Evolutionary conservation across 1,284 basidiomycete species (phyloP).

Genomic region (Xerocomus minutiporus): DNA sequence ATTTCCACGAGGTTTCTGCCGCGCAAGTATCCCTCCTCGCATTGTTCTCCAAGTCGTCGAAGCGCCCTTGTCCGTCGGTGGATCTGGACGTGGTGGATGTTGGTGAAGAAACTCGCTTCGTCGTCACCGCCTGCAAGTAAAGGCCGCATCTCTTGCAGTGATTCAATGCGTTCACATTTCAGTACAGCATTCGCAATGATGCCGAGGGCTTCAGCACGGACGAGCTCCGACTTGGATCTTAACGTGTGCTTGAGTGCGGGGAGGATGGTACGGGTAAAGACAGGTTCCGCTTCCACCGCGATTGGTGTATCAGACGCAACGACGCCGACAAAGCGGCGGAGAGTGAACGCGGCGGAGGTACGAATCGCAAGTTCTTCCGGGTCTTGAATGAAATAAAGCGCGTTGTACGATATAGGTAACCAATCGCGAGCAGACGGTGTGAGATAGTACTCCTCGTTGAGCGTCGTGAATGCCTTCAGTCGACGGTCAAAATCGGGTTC

Average conservation of each 20-base stretch:
- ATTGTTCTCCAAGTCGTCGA: conserved; percentile 78
- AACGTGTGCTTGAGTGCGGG: conserved; percentile 83
- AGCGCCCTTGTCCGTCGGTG: conserved; percentile 90
- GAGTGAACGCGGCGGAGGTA: conserved; percentile 72
- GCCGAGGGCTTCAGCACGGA: conserved; percentile 82
- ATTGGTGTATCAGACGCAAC: conserved; percentile 26
- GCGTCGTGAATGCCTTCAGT: conserved; percentile 67
- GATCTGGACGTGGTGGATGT: conserved; percentile 91
- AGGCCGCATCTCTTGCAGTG: conserved; percentile 74
- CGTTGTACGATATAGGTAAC: conserved; percentile 82
- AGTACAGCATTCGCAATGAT: conserved; percentile 78
- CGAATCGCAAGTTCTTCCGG: conserved; percentile 86
- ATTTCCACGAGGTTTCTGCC: conserved; percentile 78
- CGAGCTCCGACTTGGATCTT: conserved; percentile 79
- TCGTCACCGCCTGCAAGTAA: conserved; percentile 89
- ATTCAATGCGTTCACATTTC: conserved; percentile 56
- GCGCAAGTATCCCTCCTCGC: conserved; percentile 65
- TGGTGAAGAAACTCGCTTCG: conserved; percentile 96
- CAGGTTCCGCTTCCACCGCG: conserved; percentile 36
- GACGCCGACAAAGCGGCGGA: conserved; percentile 76
- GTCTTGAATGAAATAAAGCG: conserved; percentile 86
- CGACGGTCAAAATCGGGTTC: conserved; percentile 94
- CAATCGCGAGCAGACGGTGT: conserved; percentile 61
- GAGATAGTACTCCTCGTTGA: conserved; percentile 65
- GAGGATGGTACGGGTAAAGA: conserved; percentile 68